Percentiles rank a stretch among this genome's conserved stretches.
phyloP scores from a whole-genome alignment of 768 basidiomycete genomes.

The Phlegmacium glaucopus region DNA sequence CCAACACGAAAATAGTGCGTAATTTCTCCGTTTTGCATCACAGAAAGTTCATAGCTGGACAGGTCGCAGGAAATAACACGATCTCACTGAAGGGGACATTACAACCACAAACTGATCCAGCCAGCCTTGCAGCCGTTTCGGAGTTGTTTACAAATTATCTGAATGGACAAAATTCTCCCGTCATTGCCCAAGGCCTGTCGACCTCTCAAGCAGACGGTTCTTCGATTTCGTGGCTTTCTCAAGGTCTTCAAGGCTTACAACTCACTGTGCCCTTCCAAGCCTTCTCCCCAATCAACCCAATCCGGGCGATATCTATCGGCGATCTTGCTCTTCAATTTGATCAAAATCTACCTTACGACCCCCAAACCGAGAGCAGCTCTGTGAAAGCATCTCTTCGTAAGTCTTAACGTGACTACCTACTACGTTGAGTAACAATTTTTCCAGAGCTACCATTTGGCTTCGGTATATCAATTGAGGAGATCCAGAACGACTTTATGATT shows the following conservation, averaged over 20 bases:
- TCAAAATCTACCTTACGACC: constrained; percentile 51
- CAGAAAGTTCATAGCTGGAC: neutral
- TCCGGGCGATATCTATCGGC: constrained; percentile 61
- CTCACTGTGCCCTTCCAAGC: constrained; percentile 62
- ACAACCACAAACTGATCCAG: constrained; percentile 44
- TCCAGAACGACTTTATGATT: constrained; percentile 65
- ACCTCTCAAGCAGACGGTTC: constrained; percentile 55
- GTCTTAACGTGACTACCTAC: constrained; percentile 10
- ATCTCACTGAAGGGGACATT: constrained; percentile 59
- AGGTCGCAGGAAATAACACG: constrained; percentile 53
- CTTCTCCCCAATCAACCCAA: constrained; percentile 52
- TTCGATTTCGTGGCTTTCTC: constrained; percentile 62
- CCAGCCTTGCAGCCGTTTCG: constrained; percentile 48
- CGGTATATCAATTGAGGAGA: constrained; percentile 50
- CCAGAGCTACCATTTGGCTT: constrained; percentile 74
- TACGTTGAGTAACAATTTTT: constrained; percentile 1
- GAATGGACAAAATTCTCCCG: constrained; percentile 56
- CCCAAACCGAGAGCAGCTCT: constrained; percentile 52
- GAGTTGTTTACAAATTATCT: constrained; percentile 69
- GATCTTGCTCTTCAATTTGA: constrained; percentile 56
- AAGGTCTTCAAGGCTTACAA: constrained; percentile 53
- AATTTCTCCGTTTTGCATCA: constrained; percentile 1
- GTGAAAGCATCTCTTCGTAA: constrained; percentile 56
- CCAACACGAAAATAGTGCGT: constrained; percentile 50
- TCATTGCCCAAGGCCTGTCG: constrained; percentile 57